Evolutionary conservation across 352 stramenopile genomes (phyloP).

Genomic region (Pythium graminicola): DNA sequence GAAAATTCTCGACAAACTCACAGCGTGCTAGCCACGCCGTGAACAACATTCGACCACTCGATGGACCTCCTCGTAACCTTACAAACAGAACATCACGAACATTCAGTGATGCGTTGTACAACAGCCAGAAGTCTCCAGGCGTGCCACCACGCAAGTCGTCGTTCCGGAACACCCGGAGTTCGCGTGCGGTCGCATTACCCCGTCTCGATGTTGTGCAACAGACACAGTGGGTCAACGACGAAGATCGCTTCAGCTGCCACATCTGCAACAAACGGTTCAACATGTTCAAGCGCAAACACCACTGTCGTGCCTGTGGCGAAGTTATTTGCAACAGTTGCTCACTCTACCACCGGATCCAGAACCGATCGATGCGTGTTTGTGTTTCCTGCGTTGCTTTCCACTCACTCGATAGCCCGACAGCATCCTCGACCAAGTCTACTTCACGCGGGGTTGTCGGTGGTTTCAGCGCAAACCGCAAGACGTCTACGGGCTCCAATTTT

Average conservation of each 20-base stretch:
- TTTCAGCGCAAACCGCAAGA: slow-evolving; percentile 38
- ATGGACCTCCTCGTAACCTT: slow-evolving; percentile 30
- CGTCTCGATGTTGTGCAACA: slow-evolving; percentile 72
- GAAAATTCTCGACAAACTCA: slow-evolving; percentile 28
- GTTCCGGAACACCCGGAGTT: slow-evolving; percentile 70
- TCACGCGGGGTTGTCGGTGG: slow-evolving; percentile 23
- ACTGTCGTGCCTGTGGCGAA: slow-evolving; percentile 78
- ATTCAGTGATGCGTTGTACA: slow-evolving; percentile 35
- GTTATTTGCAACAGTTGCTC: slow-evolving; percentile 84
- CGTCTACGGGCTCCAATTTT: slow-evolving; percentile 47
- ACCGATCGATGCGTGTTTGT: slow-evolving; percentile 79
- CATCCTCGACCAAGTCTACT: slow-evolving; percentile 41
- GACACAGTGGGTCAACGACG: slow-evolving; percentile 80
- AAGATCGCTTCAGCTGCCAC: slow-evolving; percentile 80
- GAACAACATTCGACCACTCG: slow-evolving; percentile 49
- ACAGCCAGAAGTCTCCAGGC: slow-evolving; percentile 25
- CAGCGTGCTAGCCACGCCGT: slow-evolving; percentile 30
- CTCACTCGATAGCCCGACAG: slow-evolving; percentile 65
- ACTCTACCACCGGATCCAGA: slow-evolving; percentile 78
- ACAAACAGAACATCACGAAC: slow-evolving; percentile 34
- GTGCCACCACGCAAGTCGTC: slow-evolving; percentile 60
- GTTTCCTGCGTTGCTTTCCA: slow-evolving; percentile 81
- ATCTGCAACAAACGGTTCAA: slow-evolving; percentile 87
- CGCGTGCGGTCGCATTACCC: slow-evolving; percentile 60
- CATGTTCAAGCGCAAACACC: slow-evolving; percentile 86